Conservation (phyloP, 345 rosid genomes). For the Ricinus communis region DNA sequence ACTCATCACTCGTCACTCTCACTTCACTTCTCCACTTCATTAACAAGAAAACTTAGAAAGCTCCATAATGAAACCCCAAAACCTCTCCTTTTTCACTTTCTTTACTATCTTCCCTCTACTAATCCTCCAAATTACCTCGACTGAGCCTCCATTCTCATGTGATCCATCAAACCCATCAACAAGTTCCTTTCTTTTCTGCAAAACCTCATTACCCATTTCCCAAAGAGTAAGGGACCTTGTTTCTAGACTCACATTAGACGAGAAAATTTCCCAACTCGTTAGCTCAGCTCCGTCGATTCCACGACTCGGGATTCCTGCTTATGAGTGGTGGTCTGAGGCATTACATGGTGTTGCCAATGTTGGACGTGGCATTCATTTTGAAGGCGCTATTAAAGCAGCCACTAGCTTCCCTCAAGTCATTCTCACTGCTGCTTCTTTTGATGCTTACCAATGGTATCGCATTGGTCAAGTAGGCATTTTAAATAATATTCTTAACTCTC, state of each 20-base stretch:
- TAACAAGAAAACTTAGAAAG: neutral
- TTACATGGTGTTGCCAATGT: slow-evolving; percentile 69
- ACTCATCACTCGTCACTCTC: neutral
- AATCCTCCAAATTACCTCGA: slow-evolving; percentile 8
- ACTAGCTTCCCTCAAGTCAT: slow-evolving; percentile 95
- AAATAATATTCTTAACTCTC: no score
- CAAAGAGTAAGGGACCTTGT: slow-evolving; percentile 69
- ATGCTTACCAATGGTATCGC: slow-evolving; percentile 70
- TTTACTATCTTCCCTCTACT: neutral
- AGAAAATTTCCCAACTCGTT: slow-evolving; percentile 77
- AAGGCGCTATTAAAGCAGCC: slow-evolving; percentile 55
- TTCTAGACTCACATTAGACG: slow-evolving; percentile 65
- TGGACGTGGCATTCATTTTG: slow-evolving; percentile 69
- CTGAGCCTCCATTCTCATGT: slow-evolving; percentile 26
- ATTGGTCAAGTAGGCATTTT: slow-evolving; percentile 57
- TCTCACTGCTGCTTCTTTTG: slow-evolving; percentile 76
- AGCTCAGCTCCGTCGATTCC: slow-evolving; percentile 69
- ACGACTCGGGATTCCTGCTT: slow-evolving; percentile 69
- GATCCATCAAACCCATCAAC: slow-evolving; percentile 24
- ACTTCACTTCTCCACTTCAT: neutral
- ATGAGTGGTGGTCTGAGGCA: slow-evolving; percentile 97
- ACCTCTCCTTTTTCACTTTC: neutral
- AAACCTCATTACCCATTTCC: slow-evolving; percentile 49
- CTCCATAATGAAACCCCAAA: neutral
- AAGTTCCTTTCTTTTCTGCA: slow-evolving; percentile 43